Evolutionary conservation across 2,329 filamentous ascomycete genomes (phyloP).

Genomic region (Aspergillus sp.): DNA sequence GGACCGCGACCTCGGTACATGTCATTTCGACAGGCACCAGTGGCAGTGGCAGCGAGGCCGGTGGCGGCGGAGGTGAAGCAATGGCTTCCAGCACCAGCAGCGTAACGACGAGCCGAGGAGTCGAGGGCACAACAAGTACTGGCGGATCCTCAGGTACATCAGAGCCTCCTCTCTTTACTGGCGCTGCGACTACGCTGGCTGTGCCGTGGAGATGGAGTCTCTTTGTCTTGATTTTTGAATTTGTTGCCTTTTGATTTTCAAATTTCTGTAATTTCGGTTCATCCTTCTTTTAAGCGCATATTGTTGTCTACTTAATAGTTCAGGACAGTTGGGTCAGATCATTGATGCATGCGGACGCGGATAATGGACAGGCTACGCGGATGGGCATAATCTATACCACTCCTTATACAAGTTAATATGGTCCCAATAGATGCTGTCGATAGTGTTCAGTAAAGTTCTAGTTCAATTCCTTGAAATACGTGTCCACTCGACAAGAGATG

Average conservation of each 20-base stretch:
- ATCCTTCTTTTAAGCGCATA: background rate
- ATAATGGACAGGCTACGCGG: background rate
- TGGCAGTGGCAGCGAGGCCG: too few species aligned
- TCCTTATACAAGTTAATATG: background rate
- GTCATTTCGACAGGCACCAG: too few species aligned
- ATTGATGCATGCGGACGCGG: background rate
- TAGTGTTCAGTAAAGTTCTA: too few species aligned
- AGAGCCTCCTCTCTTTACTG: background rate
- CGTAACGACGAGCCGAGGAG: background rate
- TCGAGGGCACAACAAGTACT: background rate
- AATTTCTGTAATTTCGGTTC: background rate
- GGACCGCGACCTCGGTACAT: background rate
- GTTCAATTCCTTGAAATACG: too few species aligned
- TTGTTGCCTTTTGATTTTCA: background rate
- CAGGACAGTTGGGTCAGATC: background rate
- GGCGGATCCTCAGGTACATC: background rate
- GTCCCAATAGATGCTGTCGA: background rate
- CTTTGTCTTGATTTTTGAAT: background rate
- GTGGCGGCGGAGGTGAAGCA: background rate
- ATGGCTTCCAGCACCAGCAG: background rate
- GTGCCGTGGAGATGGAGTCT: background rate
- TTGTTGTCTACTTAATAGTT: background rate
- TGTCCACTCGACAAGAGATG: too few species aligned
- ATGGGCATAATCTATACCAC: background rate
- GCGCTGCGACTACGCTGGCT: background rate